phyloP scores from a whole-genome alignment of 495 filamentous ascomycete genomes.

The Pyronema omphalodes region DNA sequence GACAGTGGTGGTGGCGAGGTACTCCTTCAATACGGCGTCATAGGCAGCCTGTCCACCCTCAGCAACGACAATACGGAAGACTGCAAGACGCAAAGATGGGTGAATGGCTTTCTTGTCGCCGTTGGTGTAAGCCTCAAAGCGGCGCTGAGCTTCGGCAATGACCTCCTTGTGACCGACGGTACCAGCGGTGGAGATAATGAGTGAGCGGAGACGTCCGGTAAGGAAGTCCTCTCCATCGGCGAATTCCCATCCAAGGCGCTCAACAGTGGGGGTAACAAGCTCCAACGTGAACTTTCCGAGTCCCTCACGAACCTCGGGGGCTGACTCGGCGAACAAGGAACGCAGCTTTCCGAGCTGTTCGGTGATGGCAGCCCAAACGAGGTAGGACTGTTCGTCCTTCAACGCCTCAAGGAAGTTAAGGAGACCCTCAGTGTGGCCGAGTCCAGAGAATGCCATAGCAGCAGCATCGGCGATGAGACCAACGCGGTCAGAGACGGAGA shows the following conservation, averaged over 20 bases:
- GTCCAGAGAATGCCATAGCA: slow-evolving; percentile 71
- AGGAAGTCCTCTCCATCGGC: slow-evolving; percentile 60
- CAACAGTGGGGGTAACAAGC: slow-evolving; percentile 49
- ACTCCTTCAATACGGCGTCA: slow-evolving; percentile 64
- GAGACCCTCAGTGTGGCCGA: slow-evolving; percentile 59
- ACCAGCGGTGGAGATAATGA: slow-evolving; percentile 58
- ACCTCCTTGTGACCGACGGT: slow-evolving; percentile 49
- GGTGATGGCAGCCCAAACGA: slow-evolving; percentile 76
- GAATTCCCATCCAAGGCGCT: slow-evolving; percentile 75
- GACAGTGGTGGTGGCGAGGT: slow-evolving; percentile 56
- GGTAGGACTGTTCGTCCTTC: slow-evolving; percentile 58
- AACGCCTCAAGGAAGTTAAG: slow-evolving; percentile 67
- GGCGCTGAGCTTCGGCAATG: slow-evolving; percentile 47
- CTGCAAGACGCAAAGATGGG: slow-evolving; percentile 55
- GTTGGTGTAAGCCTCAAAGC: slow-evolving; percentile 55
- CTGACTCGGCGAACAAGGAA: slow-evolving; percentile 41
- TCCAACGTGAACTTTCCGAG: slow-evolving; percentile 56
- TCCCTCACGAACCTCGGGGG: slow-evolving; percentile 37
- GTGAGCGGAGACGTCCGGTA: slow-evolving; percentile 56
- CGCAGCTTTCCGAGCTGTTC: slow-evolving; percentile 46
- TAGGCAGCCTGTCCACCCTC: slow-evolving; percentile 47
- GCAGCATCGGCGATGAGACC: slow-evolving; percentile 80
- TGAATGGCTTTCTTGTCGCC: slow-evolving; percentile 52
- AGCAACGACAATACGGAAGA: slow-evolving; percentile 63
- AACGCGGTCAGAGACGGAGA: slow-evolving; percentile 78